Base-by-base conservation (phyloP, 1,139 yeast species). In the Geotrichum restrictum region DNA sequence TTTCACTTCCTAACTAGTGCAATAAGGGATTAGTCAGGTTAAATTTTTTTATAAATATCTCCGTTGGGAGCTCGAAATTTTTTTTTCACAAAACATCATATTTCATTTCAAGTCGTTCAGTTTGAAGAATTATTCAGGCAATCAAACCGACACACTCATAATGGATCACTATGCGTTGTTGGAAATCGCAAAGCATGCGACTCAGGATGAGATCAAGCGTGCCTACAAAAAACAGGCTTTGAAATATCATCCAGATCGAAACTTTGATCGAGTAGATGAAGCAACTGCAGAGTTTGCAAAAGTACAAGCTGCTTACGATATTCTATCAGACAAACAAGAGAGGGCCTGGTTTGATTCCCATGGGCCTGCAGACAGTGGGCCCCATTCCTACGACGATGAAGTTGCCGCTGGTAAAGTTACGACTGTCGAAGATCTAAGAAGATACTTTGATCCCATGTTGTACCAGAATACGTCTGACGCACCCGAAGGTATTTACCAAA, bases 261-360 rank as follows among this genome's bases (percentile, higher is more conserved):
- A 94, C 68, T 63, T 51, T 51, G 62, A 62, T 59, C 83, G 85
- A 63, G 78, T 83, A 2, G 96, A 88, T 62, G 94, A 82, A 55
- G 95, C 97, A 2, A 89, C 96, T 0, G 80, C 77, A 43, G 74
- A 80, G 53, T 93, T 93, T 71, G 84, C 95, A 8, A 78, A 82
- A 56, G 84, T 93, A 2, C 79, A 95, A 64, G 82, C 93, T 1
- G 98, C 98, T 0, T 93, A 91, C 68, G 98, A 93, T 65, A 88
- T 91, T 1, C 72, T 93, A 16, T 80, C 88, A 11, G 97, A 93
- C 68, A 85, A 96, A 0, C 95, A 89, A 62, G 98, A 93, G 65
- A 74, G 98, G 59, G 87, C 95, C 1, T 93, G 98, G 98, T 93
- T 93, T 64, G 98, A 93, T 65, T 75, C 88, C 0, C 98, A 91